Evolutionary conservation across 495 filamentous ascomycete genomes (phyloP).

Genomic region (Penicillium nucicola): DNA sequence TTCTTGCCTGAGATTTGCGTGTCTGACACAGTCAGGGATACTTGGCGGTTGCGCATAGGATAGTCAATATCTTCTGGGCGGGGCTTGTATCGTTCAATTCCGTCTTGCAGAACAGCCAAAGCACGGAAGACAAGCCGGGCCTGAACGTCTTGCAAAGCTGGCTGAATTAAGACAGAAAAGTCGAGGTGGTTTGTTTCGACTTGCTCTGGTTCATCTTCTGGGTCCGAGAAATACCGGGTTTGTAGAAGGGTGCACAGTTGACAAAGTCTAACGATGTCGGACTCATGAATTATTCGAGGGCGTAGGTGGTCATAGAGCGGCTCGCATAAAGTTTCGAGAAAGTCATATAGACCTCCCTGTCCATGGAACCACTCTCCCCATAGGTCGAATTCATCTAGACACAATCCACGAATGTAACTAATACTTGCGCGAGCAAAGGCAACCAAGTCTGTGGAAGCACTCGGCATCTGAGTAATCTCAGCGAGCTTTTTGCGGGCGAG

Average conservation of each 20-base stretch:
- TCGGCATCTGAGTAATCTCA: slow-evolving; percentile 63
- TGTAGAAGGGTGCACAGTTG: slow-evolving; percentile 78
- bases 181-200: slow-evolving; percentile 56
- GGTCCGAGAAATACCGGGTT: slow-evolving; percentile 74
- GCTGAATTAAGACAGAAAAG: slow-evolving; percentile 63
- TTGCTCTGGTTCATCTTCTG: slow-evolving; percentile 64
- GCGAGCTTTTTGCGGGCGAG: slow-evolving; percentile 58
- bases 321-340: slow-evolving; percentile 69
- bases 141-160: slow-evolving; percentile 70
- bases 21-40: slow-evolving; percentile 47
- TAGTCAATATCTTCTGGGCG: slow-evolving; percentile 69
- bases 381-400: slow-evolving; percentile 70
- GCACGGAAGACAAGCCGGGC: slow-evolving; percentile 72
- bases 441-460: slow-evolving; percentile 65
- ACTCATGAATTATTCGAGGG: slow-evolving; percentile 69
- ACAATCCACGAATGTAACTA: slow-evolving; percentile 66
- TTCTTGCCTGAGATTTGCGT: slow-evolving; percentile 47
- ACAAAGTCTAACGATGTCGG: slow-evolving; percentile 70
- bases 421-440: slow-evolving; percentile 67
- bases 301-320: slow-evolving; percentile 71
- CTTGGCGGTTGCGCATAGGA: slow-evolving; percentile 48
- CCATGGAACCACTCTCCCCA: slow-evolving; percentile 76
- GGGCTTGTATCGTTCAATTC: slow-evolving; percentile 68
- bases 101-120: slow-evolving; percentile 61
- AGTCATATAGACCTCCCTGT: slow-evolving; percentile 65